Base-by-base conservation (phyloP, 495 filamentous ascomycete species). In the Aspergillus haitiensis region DNA sequence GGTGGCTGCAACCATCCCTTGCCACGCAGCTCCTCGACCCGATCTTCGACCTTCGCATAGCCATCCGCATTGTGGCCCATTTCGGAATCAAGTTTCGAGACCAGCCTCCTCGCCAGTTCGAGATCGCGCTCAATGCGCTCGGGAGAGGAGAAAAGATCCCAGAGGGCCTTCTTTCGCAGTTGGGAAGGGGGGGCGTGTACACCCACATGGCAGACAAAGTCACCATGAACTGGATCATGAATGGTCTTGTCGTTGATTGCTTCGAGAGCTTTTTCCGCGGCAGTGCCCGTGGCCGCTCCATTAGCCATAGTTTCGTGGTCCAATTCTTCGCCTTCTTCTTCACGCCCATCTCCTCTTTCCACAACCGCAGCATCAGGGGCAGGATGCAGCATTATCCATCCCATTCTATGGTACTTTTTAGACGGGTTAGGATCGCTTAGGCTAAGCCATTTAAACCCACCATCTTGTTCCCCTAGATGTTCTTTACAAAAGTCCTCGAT, bases 341-440 rank as follows among this genome's bases (percentile, higher is more conserved):
- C 85, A 35, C 83, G 72, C 5, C 80, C 83, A 68, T 86, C 83
- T n/a, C 81, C 81, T 64, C 83, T 66, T 55, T 85, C 77, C 35
- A 83, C 78, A 18, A 74, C 67, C 11, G 77, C 70, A 18, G 79
- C 77, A 40, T 95, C 90, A 2, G 86, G 76, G 11, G 86, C 84
- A 42, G 92, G 89, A 69, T 97, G 80, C 7, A 99, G 79, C 82
- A 98, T 96, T 57, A 99, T 92, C 93, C 93, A 99, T 18, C 95
- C 94, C 78, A 99, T 99, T 2, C 94, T 87, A 68, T 99, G 94
- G 65, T 89, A 99, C 62, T 95, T 89, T 76, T 99, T 99, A 59
- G 88, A 86, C 0, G 95, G 93, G 67, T 98, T 99, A 0, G 94
- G 94, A 69, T 99, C 94, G 68, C 92, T 96, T 44, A 98, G 81